Evolutionary conservation across 2,329 filamentous ascomycete species (phyloP).

Genomic region (Fusarium sambucinum): DNA sequence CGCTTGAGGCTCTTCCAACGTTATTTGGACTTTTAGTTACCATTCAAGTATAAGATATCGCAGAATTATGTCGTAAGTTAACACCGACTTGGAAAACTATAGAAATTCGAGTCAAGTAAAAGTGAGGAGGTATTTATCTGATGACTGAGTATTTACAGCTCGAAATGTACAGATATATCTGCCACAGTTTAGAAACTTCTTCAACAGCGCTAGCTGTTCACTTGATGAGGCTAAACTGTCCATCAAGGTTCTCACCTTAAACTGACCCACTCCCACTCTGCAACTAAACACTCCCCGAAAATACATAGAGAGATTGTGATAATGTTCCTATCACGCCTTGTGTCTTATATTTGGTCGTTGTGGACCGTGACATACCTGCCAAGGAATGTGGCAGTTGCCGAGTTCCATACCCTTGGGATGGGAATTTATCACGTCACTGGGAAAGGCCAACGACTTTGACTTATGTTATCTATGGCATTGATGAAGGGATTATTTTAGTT

Average conservation of each 20-base stretch:
- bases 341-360: conserved; percentile 8
- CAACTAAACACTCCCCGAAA: background rate
- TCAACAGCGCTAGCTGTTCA: conserved; percentile 8
- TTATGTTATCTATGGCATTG: background rate
- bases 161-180: background rate
- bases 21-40: conserved; percentile 5
- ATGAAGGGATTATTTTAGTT: background rate
- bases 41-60: background rate
- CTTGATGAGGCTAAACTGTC: conserved; percentile 32
- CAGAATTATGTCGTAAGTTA: fast-evolving
- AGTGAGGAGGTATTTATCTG: fast-evolving
- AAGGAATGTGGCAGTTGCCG: conserved; percentile 36
- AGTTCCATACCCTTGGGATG: conserved; percentile 34
- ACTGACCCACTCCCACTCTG: conserved; percentile 43
- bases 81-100: background rate
- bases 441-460: background rate
- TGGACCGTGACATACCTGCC: conserved; percentile 22
- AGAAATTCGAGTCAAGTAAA: fast-evolving
- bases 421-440: background rate
- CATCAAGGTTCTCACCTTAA: conserved; percentile 50
- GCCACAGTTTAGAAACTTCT: conserved; percentile 31
- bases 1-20: conserved; percentile 8
- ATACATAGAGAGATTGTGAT: conserved; percentile 1
- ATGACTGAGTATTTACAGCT: background rate
- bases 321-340: background rate